Evolutionary conservation across 1,139 yeast species (phyloP).

Genomic region (Geotrichum armillariae): DNA sequence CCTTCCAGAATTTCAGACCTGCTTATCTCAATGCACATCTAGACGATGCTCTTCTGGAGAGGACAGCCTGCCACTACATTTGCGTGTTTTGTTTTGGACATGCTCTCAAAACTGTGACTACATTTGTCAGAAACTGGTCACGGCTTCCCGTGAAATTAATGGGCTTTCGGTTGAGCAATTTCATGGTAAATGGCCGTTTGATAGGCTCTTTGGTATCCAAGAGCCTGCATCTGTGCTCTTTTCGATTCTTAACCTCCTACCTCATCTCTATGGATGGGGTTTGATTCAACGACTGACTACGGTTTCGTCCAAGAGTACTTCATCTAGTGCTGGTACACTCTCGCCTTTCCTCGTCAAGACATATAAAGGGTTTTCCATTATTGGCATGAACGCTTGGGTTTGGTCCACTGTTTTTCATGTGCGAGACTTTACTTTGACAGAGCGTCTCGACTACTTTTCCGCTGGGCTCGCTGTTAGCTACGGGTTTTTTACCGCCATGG

Average conservation of each 20-base stretch:
- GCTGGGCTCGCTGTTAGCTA: constrained; percentile 86
- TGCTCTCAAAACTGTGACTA: constrained; percentile 88
- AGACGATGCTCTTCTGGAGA: constrained; percentile 40
- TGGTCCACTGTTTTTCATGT: constrained; percentile 84
- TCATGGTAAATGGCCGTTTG: constrained; percentile 98
- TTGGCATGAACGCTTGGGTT: constrained; percentile 86
- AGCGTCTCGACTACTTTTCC: constrained; percentile 83
- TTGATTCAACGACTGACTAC: constrained; percentile 35
- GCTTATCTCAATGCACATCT: constrained; percentile 59
- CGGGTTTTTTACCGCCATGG: constrained; percentile 69
- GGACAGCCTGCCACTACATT: constrained; percentile 42
- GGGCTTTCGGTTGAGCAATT: constrained; percentile 69
- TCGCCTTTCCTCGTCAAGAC: constrained; percentile 33
- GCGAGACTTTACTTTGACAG: constrained; percentile 79
- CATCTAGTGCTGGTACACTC: neutral
- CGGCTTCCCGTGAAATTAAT: constrained; percentile 49
- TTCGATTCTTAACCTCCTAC: constrained; percentile 74
- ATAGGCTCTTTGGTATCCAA: constrained; percentile 71
- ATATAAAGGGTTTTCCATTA: constrained; percentile 49
- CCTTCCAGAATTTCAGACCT: constrained; percentile 64
- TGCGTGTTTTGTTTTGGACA: constrained; percentile 66
- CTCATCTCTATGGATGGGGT: constrained; percentile 63
- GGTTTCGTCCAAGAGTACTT: neutral
- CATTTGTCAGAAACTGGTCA: constrained; percentile 78
- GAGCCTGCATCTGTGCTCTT: constrained; percentile 82